phyloP scores from a whole-genome alignment of 2,329 filamentous ascomycete species.

The Fusarium sarcochroum region DNA sequence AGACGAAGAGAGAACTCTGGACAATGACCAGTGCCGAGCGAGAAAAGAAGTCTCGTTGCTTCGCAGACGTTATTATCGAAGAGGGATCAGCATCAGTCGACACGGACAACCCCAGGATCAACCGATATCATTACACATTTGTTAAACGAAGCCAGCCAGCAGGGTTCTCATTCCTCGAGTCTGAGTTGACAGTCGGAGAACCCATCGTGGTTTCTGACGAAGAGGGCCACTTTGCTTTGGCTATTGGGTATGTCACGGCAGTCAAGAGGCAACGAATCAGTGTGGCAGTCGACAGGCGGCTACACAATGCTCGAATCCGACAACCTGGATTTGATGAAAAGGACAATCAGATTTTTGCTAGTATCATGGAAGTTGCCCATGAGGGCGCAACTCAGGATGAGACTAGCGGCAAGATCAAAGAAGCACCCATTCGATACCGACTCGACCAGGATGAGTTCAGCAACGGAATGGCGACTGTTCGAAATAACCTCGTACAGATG shows the following conservation, averaged over 20 bases:
- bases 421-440: slow-evolving; percentile 78
- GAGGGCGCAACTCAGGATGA: slow-evolving; percentile 68
- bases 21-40: slow-evolving; percentile 93
- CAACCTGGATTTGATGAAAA: slow-evolving; percentile 81
- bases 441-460: slow-evolving; percentile 99
- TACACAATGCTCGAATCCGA: slow-evolving; percentile 87
- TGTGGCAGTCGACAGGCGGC: slow-evolving; percentile 88
- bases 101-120: slow-evolving; percentile 82
- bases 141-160: slow-evolving; percentile 74
- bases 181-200: slow-evolving; percentile 87
- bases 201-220: slow-evolving; percentile 98
- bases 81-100: slow-evolving; percentile 81
- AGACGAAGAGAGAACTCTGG: slow-evolving; percentile 91
- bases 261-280: slow-evolving; percentile 82
- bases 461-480: slow-evolving; percentile 94
- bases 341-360: slow-evolving; percentile 87
- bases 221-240: slow-evolving; percentile 92
- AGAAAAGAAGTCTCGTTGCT: slow-evolving; percentile 90
- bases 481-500: slow-evolving; percentile 92
- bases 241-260: slow-evolving; percentile 89
- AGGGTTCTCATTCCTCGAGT: slow-evolving; percentile 89
- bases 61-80: slow-evolving; percentile 87
- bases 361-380: slow-evolving; percentile 86
- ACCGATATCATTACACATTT: slow-evolving; percentile 90
- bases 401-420: slow-evolving; percentile 65